These are phyloP conservation scores for Verbascum thapsus DNA, from an alignment of 257 asterid species.

Conservation along the genomic window DNA sequence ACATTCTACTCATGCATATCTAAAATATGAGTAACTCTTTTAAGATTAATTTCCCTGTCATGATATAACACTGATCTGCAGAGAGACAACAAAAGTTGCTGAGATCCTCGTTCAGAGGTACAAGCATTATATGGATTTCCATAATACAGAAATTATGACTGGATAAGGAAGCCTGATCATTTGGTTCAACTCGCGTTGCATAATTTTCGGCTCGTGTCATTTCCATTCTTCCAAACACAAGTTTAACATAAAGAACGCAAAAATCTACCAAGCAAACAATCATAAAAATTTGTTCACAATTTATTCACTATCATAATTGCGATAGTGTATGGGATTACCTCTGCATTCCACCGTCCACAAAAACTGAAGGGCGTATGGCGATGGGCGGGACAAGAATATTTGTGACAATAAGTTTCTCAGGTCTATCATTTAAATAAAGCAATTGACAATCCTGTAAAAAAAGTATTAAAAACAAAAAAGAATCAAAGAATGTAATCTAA, in stretches of 20 bases:
- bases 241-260: neutral
- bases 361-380: conserved; percentile 91
- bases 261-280: conserved; percentile 8
- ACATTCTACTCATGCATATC: conserved; percentile 9
- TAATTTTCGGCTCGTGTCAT: neutral
- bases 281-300: neutral
- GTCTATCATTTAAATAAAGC: conserved; percentile 81
- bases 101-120: neutral
- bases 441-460: conserved; percentile 78
- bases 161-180: neutral
- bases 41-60: neutral
- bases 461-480: conserved; percentile 10
- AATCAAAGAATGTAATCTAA: conserved; percentile 3
- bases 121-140: conserved; percentile 18
- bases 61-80: neutral
- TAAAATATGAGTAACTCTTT: conserved; percentile 2
- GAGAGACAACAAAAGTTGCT: neutral
- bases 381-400: conserved; percentile 87
- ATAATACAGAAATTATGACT: neutral
- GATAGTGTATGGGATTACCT: conserved; percentile 48
- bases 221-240: conserved; percentile 14
- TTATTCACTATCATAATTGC: conserved; percentile 6
- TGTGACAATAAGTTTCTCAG: conserved; percentile 80
- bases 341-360: conserved; percentile 81
- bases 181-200: neutral